These are phyloP conservation scores for Chalaropsis ovoidea DNA, from an alignment of 2,329 filamentous ascomycete species.

Conservation along the genomic window DNA sequence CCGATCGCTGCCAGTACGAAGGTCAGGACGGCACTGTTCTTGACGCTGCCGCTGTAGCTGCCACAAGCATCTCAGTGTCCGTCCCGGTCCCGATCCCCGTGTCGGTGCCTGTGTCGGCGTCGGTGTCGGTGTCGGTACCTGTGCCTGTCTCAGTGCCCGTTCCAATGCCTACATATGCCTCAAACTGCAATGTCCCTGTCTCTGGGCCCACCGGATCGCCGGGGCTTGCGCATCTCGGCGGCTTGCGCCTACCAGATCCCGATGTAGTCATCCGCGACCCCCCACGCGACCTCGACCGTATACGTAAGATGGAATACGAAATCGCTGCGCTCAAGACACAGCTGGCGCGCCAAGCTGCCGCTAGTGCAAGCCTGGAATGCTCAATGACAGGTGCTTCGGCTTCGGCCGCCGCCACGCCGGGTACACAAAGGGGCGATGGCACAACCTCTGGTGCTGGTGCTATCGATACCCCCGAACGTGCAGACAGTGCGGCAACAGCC, in stretches of 20 bases:
- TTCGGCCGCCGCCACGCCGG: constrained; percentile 26
- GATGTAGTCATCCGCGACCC: constrained; percentile 34
- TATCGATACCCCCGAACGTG: constrained; percentile 1
- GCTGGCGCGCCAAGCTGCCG: constrained; percentile 37
- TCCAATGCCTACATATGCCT: neutral
- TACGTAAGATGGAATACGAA: constrained; percentile 50
- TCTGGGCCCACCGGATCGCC: constrained; percentile 32
- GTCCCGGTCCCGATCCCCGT: neutral
- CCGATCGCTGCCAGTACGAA: constrained; percentile 51
- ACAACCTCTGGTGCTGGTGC: constrained; percentile 30
- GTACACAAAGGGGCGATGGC: constrained; percentile 38
- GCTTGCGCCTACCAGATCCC: constrained; percentile 27
- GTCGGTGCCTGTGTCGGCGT: neutral
- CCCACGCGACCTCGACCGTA: constrained; percentile 46
- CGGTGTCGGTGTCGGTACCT: neutral
- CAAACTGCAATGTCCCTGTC: neutral
- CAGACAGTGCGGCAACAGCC: constrained; percentile 13
- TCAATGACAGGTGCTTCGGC: constrained; percentile 36
- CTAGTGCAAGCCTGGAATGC: constrained; percentile 35
- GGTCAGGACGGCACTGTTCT: constrained; percentile 44
- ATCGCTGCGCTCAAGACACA: constrained; percentile 47
- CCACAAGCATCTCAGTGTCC: neutral
- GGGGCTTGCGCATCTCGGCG: constrained; percentile 36
- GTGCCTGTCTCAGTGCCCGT: neutral
- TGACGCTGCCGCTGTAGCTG: constrained; percentile 36